A percentile compares a stretch with the other conserved stretches of the same genome.
Conservation (phyloP, 352 stramenopile species). For the Globisporangium yorkense region DNA sequence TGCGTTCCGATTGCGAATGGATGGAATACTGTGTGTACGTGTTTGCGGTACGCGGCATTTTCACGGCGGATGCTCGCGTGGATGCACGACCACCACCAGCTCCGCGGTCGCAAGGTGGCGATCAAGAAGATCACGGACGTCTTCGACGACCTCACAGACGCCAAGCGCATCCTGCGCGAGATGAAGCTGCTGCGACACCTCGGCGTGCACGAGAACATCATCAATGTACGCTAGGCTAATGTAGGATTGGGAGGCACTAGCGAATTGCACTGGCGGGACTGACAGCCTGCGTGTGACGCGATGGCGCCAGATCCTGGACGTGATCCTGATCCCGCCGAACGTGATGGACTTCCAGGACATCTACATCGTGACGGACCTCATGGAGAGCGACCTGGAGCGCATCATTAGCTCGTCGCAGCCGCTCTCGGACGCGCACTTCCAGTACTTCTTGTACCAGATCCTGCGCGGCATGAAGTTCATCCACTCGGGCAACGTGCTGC, state of each 20-base stretch:
- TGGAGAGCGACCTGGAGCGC: conserved; percentile 89
- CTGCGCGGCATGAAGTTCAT: conserved; percentile 97
- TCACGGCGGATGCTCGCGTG: neutral
- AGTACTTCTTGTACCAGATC: conserved; percentile 90
- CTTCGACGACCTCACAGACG: conserved; percentile 90
- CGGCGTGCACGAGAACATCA: conserved; percentile 89
- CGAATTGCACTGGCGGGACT: too few relatives aligned
- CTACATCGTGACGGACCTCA: conserved; percentile 90
- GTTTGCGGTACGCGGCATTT: too few relatives aligned
- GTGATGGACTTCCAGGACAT: conserved; percentile 87
- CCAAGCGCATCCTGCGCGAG: conserved; percentile 91
- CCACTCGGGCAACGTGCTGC: conserved; percentile 94
- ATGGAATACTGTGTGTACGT: too few relatives aligned
- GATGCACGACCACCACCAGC: conserved; percentile 19
- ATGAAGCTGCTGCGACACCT: conserved; percentile 92
- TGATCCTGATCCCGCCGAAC: conserved; percentile 76
- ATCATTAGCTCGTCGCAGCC: conserved; percentile 88
- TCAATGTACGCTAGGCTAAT: conserved; percentile 46
- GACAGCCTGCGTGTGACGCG: too few relatives aligned
- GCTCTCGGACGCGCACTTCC: conserved; percentile 83
- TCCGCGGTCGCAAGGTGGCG: conserved; percentile 79
- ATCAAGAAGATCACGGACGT: conserved; percentile 93
- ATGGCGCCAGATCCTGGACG: conserved; percentile 63
- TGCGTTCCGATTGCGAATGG: conserved; percentile 16
- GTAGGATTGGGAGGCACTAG: neutral